A percentile compares a stretch with the other conserved stretches of the same genome.
Conservation (phyloP, 2,329 filamentous ascomycete genomes). For the Aspergillus aculeatus region DNA sequence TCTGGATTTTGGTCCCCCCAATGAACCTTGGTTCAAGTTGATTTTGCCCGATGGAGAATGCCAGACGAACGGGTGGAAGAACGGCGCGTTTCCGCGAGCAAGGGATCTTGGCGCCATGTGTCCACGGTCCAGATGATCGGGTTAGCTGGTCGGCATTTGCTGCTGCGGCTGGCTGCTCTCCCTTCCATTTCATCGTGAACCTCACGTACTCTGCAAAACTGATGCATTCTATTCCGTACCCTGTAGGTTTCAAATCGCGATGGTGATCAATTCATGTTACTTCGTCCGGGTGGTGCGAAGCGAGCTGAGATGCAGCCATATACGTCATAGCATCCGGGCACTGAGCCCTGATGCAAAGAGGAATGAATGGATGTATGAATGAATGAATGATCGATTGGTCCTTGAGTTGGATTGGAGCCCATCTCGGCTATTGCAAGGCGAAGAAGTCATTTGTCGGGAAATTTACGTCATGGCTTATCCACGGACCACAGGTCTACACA, state of each 20-base stretch:
- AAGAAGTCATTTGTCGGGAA: too few relatives aligned
- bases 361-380: too few relatives aligned
- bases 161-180: not conserved
- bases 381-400: too few relatives aligned
- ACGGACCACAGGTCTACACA: too few relatives aligned
- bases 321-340: not conserved
- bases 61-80: constrained; percentile 7
- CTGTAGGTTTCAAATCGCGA: too few relatives aligned
- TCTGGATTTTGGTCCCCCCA: not conserved
- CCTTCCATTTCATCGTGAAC: not conserved
- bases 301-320: not conserved
- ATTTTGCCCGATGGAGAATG: constrained; percentile 3
- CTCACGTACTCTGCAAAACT: too few relatives aligned
- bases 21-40: not conserved
- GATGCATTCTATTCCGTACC: too few relatives aligned
- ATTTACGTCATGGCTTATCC: too few relatives aligned
- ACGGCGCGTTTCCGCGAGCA: constrained; percentile 5
- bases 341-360: not conserved
- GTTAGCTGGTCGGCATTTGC: not conserved
- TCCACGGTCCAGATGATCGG: not conserved
- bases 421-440: not conserved
- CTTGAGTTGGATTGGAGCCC: not conserved
- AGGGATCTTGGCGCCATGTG: constrained; percentile 4
- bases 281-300: not conserved
- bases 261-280: not conserved